phyloP scores from a whole-genome alignment of 2,329 filamentous ascomycete species.

The Fusarium avenaceum region DNA sequence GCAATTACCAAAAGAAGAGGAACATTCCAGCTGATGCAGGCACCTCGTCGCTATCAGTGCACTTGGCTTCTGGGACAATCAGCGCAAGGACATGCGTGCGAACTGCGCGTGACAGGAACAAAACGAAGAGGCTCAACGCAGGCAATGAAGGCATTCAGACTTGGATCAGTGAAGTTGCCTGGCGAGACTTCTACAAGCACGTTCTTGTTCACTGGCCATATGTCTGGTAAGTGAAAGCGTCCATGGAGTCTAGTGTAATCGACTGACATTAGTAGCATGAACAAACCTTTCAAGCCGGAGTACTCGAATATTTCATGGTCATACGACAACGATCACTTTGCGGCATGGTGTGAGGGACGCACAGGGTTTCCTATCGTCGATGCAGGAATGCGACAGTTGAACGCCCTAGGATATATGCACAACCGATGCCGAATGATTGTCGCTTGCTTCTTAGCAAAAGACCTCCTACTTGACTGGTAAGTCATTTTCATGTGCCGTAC shows the following conservation, averaged over 20 bases:
- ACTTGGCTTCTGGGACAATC: slow-evolving; percentile 77
- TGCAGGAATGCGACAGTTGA: slow-evolving; percentile 85
- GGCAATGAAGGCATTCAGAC: slow-evolving; percentile 74
- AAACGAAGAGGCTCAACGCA: slow-evolving; percentile 73
- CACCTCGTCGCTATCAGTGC: slow-evolving; percentile 79
- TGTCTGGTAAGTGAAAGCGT: slow-evolving; percentile 69
- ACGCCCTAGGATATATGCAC: slow-evolving; percentile 80
- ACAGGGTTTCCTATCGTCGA: slow-evolving; percentile 89
- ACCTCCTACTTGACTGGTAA: slow-evolving; percentile 80
- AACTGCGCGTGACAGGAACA: slow-evolving; percentile 73
- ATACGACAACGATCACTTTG: slow-evolving; percentile 76
- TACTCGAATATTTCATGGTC: slow-evolving; percentile 88
- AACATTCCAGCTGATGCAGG: slow-evolving; percentile 73
- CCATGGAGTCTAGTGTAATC: too few species aligned
- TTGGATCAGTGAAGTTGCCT: slow-evolving; percentile 88
- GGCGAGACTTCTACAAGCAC: slow-evolving; percentile 91
- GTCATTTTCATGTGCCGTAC: neutral
- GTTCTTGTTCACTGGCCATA: slow-evolving; percentile 89
- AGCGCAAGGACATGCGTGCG: slow-evolving; percentile 76
- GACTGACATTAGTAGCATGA: slow-evolving; percentile 58
- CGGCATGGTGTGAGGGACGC: slow-evolving; percentile 78
- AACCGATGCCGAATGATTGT: slow-evolving; percentile 89
- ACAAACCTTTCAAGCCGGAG: slow-evolving; percentile 80
- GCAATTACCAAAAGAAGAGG: slow-evolving; percentile 72
- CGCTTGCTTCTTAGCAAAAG: slow-evolving; percentile 84